Percentiles rank a stretch among this genome's conserved stretches.
These are phyloP conservation scores for Globisporangium nunn DNA, from an alignment of 352 stramenopile species.

Conservation along the genomic window DNA sequence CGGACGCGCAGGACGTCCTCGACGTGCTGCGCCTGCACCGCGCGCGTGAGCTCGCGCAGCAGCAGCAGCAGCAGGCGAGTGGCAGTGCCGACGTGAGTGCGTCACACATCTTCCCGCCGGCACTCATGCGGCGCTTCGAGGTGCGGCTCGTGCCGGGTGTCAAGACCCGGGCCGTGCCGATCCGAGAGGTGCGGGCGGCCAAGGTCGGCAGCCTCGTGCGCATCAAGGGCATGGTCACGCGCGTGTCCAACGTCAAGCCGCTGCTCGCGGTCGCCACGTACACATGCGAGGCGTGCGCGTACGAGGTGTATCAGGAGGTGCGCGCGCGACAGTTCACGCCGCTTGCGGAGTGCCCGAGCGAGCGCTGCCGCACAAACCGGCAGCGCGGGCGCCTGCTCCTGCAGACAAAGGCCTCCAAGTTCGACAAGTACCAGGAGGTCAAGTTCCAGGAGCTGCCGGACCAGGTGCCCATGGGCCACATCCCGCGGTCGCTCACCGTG, in stretches of 20 bases:
- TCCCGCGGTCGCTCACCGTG: slow-evolving; percentile 92
- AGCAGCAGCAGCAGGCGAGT: slow-evolving; percentile 34
- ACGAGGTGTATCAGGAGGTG: slow-evolving; percentile 96
- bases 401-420: slow-evolving; percentile 97
- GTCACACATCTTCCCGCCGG: slow-evolving; percentile 82
- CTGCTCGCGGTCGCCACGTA: slow-evolving; percentile 96
- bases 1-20: slow-evolving; percentile 75
- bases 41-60: slow-evolving; percentile 62
- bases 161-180: slow-evolving; percentile 83
- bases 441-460: slow-evolving; percentile 93
- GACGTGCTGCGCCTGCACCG: slow-evolving; percentile 75
- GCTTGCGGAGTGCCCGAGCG: slow-evolving; percentile 85
- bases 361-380: slow-evolving; percentile 82
- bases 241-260: slow-evolving; percentile 98
- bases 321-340: slow-evolving; percentile 93
- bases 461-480: slow-evolving; percentile 97
- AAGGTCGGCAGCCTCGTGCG: slow-evolving; percentile 95
- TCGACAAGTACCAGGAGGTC: slow-evolving; percentile 98
- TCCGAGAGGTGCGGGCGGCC: slow-evolving; percentile 91
- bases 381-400: slow-evolving; percentile 83
- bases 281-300: slow-evolving; percentile 94
- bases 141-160: slow-evolving; percentile 74
- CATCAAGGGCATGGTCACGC: slow-evolving; percentile 97
- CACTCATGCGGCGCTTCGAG: slow-evolving; percentile 89
- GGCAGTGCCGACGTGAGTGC: slow-evolving; percentile 21